Percentiles rank a stretch among this genome's conserved stretches.
phyloP scores from a whole-genome alignment of 2,329 filamentous ascomycete genomes.

The Orbilia ellipsospora region DNA sequence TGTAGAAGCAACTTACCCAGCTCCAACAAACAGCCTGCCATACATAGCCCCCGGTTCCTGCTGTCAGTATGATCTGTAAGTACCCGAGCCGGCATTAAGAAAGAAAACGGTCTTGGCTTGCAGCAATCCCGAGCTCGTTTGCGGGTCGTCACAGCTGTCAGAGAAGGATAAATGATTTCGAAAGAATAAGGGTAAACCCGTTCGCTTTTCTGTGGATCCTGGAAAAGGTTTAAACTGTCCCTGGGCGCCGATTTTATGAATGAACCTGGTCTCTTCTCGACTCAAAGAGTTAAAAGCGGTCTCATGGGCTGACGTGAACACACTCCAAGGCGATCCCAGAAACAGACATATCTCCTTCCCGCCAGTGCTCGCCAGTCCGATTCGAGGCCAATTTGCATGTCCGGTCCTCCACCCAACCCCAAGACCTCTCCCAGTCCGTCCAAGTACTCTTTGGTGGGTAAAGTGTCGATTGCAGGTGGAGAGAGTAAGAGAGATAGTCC shows the following conservation, averaged over 20 bases:
- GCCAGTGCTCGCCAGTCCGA: conserved; percentile 5
- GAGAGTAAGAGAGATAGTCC: too few species aligned
- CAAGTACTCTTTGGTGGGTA: too few species aligned
- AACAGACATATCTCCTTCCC: conserved; percentile 35
- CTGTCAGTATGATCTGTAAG: conserved; percentile 5
- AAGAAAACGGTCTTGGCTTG: conserved; percentile 29
- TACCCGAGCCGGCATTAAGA: background rate
- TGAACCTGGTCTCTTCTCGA: background rate
- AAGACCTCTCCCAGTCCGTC: too few species aligned
- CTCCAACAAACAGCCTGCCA: background rate
- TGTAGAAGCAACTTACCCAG: too few species aligned
- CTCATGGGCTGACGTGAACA: conserved; percentile 32
- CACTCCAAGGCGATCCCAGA: conserved; percentile 22
- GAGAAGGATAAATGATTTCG: conserved; percentile 17
- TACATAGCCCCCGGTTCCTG: background rate
- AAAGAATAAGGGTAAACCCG: conserved; percentile 24
- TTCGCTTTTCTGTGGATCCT: conserved; percentile 25
- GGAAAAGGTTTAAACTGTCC: conserved; percentile 21
- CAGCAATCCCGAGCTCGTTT: conserved; percentile 32
- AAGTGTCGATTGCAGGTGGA: too few species aligned
- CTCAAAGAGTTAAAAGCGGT: conserved; percentile 19
- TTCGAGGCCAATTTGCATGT: background rate
- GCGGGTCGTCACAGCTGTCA: conserved; percentile 38
- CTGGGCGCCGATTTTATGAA: background rate
- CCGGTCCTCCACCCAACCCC: too few species aligned